These are phyloP conservation scores for Penicillium malachiteum DNA, from an alignment of 495 filamentous ascomycete genomes.

Conservation along the genomic window DNA sequence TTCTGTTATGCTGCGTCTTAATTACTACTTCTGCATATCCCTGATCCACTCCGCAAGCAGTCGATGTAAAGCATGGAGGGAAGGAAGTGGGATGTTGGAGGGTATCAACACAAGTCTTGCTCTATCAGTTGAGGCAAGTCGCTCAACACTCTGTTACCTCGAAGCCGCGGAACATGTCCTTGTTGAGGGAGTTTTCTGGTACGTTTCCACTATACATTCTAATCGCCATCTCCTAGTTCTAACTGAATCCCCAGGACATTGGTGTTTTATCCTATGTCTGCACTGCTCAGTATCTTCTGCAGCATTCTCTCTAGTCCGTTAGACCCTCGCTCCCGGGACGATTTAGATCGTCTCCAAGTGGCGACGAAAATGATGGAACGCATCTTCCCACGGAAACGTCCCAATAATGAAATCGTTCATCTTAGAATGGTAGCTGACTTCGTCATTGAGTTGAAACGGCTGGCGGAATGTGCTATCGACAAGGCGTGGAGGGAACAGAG, in stretches of 20 bases:
- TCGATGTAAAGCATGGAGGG: conserved; percentile 41
- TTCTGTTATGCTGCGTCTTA: conserved; percentile 45
- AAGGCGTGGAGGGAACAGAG: conserved; percentile 41
- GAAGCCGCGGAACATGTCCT: conserved; percentile 40
- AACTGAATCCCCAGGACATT: conserved; percentile 34
- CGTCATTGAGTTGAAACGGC: conserved; percentile 42
- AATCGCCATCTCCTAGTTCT: not conserved
- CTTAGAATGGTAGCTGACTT: conserved; percentile 50
- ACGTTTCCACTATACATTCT: conserved; percentile 2
- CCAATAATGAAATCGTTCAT: conserved; percentile 42
- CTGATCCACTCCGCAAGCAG: conserved; percentile 53
- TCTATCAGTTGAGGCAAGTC: conserved; percentile 52
- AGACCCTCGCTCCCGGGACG: conserved; percentile 42
- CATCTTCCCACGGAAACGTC: conserved; percentile 39
- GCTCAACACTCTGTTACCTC: conserved; percentile 48
- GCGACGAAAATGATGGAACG: conserved; percentile 43
- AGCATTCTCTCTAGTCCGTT: conserved; percentile 49
- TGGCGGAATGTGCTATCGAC: conserved; percentile 45
- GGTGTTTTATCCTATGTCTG: conserved; percentile 54
- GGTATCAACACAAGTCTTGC: conserved; percentile 50
- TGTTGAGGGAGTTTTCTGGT: conserved; percentile 50
- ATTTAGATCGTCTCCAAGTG: conserved; percentile 41
- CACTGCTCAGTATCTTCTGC: conserved; percentile 50
- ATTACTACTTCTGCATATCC: conserved; percentile 53
- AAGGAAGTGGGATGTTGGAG: conserved; percentile 38